Base-by-base conservation (phyloP, 208 protist species). In the Angomonas desouzai region DNA sequence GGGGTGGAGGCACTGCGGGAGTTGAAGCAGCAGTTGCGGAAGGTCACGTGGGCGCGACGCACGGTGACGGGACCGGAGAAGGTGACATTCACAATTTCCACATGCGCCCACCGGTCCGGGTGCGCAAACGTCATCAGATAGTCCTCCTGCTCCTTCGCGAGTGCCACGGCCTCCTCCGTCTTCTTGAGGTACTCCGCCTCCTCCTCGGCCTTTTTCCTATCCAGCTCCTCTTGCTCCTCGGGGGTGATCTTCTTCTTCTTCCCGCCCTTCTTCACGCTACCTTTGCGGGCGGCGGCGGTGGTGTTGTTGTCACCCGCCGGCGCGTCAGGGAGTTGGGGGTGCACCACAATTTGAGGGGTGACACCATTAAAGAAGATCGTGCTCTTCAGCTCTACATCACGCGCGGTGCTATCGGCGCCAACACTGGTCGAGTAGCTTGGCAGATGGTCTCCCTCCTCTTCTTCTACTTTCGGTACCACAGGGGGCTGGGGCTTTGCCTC, bases 41-140 rank as follows among this genome's bases (percentile, higher is more conserved):
- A 95, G 16, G 59, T 85, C 2, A 92, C 79, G 68, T 95, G 89
- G 0, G 86, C 86, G 23, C 86, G 77, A 25, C 65, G 66, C 55
- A 95, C 82, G 60, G 76, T 69, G 10, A 95, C 84, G 2, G 78
- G 81, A 20, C 82, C 84, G 16, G 60, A 62, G 51, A 95, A 95
- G 16, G 85, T 91, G 22, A 91, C 60, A 66, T 91, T 85, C 7
- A 74, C 60, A 32, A 95, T 77, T 3, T 74, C 66, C 27, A 95
- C 83, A 4, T 72, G 22, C 7, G 79, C 72, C 86, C 89, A 95
- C 11, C 82, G 83, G 57, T 83, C 49, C 33, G 89, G 89, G 62
- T 92, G 85, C 22, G 89, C 85, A 57, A 89, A 95, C n/a, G 81
- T 83, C 80, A 89, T 95, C 29, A 85, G 72, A 56, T 80, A 76